These are phyloP conservation scores for Sicyos edulis DNA, from an alignment of 306 rosid species.

Conservation along the genomic window DNA sequence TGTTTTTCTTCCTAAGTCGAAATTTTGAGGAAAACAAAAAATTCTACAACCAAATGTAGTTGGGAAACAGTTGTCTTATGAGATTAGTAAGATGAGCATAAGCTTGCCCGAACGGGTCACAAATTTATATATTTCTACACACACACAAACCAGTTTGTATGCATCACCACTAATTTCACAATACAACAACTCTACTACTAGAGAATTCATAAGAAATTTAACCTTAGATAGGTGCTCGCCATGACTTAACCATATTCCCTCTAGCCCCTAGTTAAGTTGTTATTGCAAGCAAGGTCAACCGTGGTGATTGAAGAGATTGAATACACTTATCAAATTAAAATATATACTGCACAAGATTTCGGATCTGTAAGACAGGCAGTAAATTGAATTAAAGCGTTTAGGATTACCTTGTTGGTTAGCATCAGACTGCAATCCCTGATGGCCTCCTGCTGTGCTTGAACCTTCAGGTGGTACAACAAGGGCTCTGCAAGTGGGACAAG, in stretches of 20 bases:
- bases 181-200: neutral
- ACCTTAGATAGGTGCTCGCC: neutral
- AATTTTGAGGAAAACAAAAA: neutral
- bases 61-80: no score
- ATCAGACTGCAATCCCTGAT: slow-evolving; percentile 59
- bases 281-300: neutral
- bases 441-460: slow-evolving; percentile 53
- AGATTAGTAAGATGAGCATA: no score
- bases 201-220: neutral
- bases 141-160: neutral
- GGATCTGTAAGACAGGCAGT: neutral
- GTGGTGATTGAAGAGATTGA: neutral
- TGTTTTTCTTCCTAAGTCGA: neutral
- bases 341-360: neutral
- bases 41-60: neutral
- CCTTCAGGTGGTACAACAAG: slow-evolving; percentile 90
- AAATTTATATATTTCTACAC: neutral
- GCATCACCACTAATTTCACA: no score
- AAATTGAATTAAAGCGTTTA: slow-evolving; percentile 6
- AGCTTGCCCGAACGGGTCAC: no score
- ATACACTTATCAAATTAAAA: neutral
- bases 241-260: neutral
- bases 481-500: slow-evolving; percentile 99
- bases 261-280: neutral
- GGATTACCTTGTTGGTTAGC: slow-evolving; percentile 55